Base-by-base conservation (phyloP, 257 asterid genomes). In the Forsythia viridissima region DNA sequence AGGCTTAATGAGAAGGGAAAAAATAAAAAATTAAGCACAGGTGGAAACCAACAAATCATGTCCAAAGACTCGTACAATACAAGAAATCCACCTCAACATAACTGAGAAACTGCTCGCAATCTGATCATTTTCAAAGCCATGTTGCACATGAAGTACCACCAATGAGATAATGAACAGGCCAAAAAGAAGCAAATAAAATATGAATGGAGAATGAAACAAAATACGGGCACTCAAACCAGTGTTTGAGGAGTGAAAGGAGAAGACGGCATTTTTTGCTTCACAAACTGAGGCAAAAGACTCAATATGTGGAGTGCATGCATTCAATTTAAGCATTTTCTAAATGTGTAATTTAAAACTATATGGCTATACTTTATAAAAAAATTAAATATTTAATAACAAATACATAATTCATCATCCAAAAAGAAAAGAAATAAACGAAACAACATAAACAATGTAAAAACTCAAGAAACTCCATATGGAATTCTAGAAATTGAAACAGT, bases 1-100 rank as follows among this genome's bases (percentile, higher is more conserved):
- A 72, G 63, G 48, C 88, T 83, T 18, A 55, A 44, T 8, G 43
- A 30, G 40, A 16, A 51, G 40, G 34, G n/a, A 4, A 52, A 8
- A 55, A 36, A 73, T 4, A 66, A 39, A 41, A 81, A 46, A 52
- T 34, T 12, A 43, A 34, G 67, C 11, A 20, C 21, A 4, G 67
- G 21, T 20, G 67, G 9, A 59, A 43, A 59, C 7, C 36, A 24
- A 59, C 4, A 59, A 59, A 59, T 2, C 59, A 59, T 59, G 67
- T 21, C 12, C 37, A 59, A 59, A 59, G 67, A 20, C 67, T n/a
- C 3, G 10, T 20, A 7, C 67, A 59, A 43, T 34, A 20, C 3
- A n/a, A 5, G 30, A 59, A 59, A n/a, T 59, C 67, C 30, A 59
- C 34, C 20, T 59, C 67, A 20, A 8, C 67, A 21, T 59, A 59